Base-by-base conservation (phyloP, 192 early-diverging fungal genomes). In the Backusella tuberculispora region DNA sequence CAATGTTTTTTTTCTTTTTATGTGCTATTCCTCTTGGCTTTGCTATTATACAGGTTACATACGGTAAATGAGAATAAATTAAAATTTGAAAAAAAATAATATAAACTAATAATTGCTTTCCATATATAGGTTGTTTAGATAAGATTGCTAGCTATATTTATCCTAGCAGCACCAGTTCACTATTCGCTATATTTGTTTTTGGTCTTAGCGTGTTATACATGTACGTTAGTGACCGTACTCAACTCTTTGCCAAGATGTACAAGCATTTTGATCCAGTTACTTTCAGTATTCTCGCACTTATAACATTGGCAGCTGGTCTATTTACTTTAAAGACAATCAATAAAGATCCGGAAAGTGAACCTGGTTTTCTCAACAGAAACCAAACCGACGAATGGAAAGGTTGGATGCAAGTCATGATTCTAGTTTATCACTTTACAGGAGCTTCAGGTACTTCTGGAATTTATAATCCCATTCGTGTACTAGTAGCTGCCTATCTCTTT, bases 331-430 rank as follows among this genome's bases (percentile, higher is more conserved):
- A 84, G 5, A 77, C 50, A 10, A 86, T 83, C 9, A 76, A 66
- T 10, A 78, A 79, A 68, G 86, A 85, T 44, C 74, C 74, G 15
- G 43, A 53, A 6, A 80, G 66, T 12, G 83, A 85, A 74, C 65
- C 75, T 6, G 84, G 83, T 9, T 95, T 95, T 71, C 74, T 95
- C 66, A 90, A 87, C 76, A 87, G 93, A 40, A 85, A 90, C 63
- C 92, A 93, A 78, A 95, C 93, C 5, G 92, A 95, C 69, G 93
- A 95, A 78, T 95, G 93, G 93, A 92, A 92, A 76, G 93, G 93
- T 2, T 95, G 93, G 93, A 95, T 95, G 93, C 93, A 95, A 83
- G 73, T 93, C 5, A 71, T 86, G 29, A 88, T 91, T 46, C 76
- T 92, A 26, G 79, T 90, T 14, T 95, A 95, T 79, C 93, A 95